phyloP scores from a whole-genome alignment of 164 flowering plant species.

The Brasenia schreberi region DNA sequence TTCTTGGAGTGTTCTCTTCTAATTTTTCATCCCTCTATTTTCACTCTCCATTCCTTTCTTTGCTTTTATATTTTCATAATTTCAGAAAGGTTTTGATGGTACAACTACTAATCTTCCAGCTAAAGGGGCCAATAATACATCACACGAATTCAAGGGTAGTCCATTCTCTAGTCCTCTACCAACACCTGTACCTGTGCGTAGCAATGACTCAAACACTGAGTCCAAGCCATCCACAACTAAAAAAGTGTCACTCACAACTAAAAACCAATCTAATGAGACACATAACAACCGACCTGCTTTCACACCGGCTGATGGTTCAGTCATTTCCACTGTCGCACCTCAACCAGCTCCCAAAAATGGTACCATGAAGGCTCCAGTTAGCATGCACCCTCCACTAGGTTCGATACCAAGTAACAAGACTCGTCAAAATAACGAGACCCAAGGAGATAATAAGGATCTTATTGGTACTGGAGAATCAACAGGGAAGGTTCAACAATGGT shows the following conservation, averaged over 20 bases:
- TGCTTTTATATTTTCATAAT: neutral
- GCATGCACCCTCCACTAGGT: neutral
- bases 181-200: neutral
- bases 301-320: neutral
- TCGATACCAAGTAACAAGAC: neutral
- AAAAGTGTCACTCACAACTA: no score
- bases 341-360: neutral
- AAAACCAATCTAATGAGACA: neutral
- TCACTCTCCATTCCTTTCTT: neutral
- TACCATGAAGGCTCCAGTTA: neutral
- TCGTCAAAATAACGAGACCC: neutral
- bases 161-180: neutral
- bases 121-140: neutral
- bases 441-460: neutral
- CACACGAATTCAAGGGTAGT: neutral
- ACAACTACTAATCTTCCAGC: neutral
- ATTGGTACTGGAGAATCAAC: neutral
- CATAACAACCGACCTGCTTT: neutral
- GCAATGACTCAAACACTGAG: neutral
- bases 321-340: neutral
- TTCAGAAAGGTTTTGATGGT: neutral
- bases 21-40: neutral
- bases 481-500: neutral
- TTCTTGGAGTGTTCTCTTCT: neutral
- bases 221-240: neutral